Base-by-base conservation (phyloP, 148 eudicot genomes). In the Vaccinium myrtillus region DNA sequence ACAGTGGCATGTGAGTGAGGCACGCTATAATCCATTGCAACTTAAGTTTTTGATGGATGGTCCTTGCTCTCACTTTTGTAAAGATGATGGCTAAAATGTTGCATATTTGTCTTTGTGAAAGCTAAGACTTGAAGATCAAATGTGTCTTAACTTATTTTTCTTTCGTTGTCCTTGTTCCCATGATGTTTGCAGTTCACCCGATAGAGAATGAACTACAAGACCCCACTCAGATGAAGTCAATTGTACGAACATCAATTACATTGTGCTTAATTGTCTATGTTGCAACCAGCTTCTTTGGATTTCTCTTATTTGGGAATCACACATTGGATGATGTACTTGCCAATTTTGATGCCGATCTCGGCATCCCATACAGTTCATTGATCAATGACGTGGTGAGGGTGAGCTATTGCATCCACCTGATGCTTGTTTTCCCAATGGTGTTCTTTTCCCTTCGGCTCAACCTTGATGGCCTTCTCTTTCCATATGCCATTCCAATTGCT, bases 371-470 rank as follows among this genome's bases (percentile, higher is more conserved):
- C 85, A 88, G 97, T 87, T 89, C 91, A 75, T 56, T 92, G 84
- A 87, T 95, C n/a, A 91, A 92, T 87, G 97, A 93, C 84, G 86
- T 90, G 18, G 92, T 95, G 53, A 83, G 98, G 81, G 89, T 95
- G 86, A 93, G 96, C 87, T 95, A 95, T 82, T 93, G 90, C 61
- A 63, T 91, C 81, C 98, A 95, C 87, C 83, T 94, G 87, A 95
- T 95, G 98, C 97, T 95, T 69, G 98, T 95, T 58, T 95, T 95
- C 77, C 98, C 97, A 27, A 88, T 94, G 43, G 93, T 92, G 58
- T 95, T 95, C 89, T 94, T 87, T 83, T 91, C 97, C 5, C 92
- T 95, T 51, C 92, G 98, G 25, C 90, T 95, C 83, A 95, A 95
- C 65, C 86, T 95, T 21, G 98, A 95, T 73, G 95, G 96, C 25